Evolutionary conservation across 768 basidiomycete species (phyloP), one percentile per base, ranked within the genome.

Genomic region (Trametes elegans): DNA sequence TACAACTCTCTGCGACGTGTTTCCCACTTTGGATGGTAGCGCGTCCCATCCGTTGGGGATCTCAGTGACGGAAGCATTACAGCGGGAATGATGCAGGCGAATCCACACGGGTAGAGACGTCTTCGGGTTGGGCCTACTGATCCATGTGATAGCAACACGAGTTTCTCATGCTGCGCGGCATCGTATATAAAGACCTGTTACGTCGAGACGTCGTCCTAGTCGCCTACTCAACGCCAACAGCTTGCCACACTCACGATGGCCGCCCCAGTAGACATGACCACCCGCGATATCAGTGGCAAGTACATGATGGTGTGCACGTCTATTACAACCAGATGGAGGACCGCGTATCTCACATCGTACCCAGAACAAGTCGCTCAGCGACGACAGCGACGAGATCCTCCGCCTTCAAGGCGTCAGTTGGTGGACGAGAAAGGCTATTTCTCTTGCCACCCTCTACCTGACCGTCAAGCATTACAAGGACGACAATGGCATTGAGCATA

Each of bases 311-410:
- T 88, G 63, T 24, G 71, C 47, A 10, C 41, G n/a, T 18, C 23
- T 53, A n/a, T 46, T 28, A 8, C 26, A 14, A 5, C 9, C 7
- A 14, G 21, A 36, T 6, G 27, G 14, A 7, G 16, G 5, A 3
- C 13, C 5, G 6, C 10, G 28, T 14, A 34, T 35, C 40, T 42
- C n/a, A 21, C 35, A 1, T 18, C 28, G 34, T 14, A 28, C 35
- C 16, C 55, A 90, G 89, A 89, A 87, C 75, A 90, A 86, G 69
- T 39, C 73, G 1, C 76, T 89, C 49, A 86, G 83, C 35, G 87
- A 85, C 61, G 62, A 65, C 27, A 76, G 77, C 5, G 88, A 90
- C 48, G 74, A 75, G 24, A 84, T 92, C 57, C 81, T 92, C 36
- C 66, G 68, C 28, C 73, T 86, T 3, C 90, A 91, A 66, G 90